phyloP scores from a whole-genome alignment of 2,329 filamentous ascomycete genomes.

The Penicillium sp. region DNA sequence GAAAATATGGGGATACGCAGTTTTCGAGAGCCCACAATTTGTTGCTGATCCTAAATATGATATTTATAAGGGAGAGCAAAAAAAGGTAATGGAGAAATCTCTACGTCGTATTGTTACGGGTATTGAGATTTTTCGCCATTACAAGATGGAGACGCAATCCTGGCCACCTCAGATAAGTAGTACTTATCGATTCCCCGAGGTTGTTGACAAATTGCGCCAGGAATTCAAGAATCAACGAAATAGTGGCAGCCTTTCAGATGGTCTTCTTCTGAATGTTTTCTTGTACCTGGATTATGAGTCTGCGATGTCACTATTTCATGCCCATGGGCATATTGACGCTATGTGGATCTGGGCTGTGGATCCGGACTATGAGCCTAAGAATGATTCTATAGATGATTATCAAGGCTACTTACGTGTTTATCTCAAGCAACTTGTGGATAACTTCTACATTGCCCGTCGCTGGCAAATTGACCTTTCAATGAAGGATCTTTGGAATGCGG shows the following conservation, averaged over 20 bases:
- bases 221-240: neutral
- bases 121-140: conserved; percentile 1
- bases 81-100: neutral
- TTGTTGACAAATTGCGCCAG: neutral
- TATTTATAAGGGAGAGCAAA: neutral
- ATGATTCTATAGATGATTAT: neutral
- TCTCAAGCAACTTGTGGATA: neutral
- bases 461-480: neutral
- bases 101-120: conserved; percentile 2
- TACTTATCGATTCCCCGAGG: neutral
- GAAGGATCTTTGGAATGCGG: neutral
- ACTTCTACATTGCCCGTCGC: neutral
- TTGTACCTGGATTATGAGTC: neutral
- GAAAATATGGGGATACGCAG: neutral
- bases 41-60: neutral
- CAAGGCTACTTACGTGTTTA: neutral
- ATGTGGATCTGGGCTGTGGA: neutral
- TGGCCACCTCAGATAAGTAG: neutral
- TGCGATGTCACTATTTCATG: neutral
- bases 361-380: neutral
- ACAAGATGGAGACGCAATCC: neutral
- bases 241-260: neutral
- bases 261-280: neutral
- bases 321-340: neutral
- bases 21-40: neutral